These are phyloP conservation scores for Vitis cinerea DNA, from an alignment of 164 flowering plant genomes.

Conservation along the genomic window DNA sequence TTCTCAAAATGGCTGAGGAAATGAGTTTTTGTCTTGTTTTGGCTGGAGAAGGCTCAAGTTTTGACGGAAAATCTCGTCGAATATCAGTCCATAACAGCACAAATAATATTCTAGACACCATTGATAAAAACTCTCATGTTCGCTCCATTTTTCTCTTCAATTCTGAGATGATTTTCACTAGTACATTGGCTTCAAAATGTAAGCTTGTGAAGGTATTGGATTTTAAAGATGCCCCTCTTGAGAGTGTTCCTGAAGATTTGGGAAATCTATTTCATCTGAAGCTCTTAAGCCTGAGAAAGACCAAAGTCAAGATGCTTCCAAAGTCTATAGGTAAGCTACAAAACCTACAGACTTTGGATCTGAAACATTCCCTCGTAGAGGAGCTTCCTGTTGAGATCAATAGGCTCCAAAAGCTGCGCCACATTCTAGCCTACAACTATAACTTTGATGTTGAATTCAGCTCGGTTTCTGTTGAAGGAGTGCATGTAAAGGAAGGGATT, in stretches of 20 bases:
- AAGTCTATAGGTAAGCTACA: constrained; percentile 26
- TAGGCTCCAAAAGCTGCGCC: constrained; percentile 16
- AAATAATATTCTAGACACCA: neutral
- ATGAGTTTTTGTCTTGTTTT: constrained; percentile 2
- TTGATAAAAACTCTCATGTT: neutral
- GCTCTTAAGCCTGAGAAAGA: constrained; percentile 22
- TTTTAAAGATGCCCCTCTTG: constrained; percentile 17
- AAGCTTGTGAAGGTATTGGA: constrained; percentile 29
- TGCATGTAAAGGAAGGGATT: neutral
- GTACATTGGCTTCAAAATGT: constrained; percentile 3
- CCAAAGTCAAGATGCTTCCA: constrained; percentile 24
- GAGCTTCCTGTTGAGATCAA: constrained; percentile 22
- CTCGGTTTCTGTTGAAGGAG: neutral
- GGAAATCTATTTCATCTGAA: constrained; percentile 19
- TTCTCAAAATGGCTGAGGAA: constrained; percentile 18
- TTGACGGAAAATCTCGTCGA: constrained; percentile 13
- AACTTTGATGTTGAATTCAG: too few relatives aligned
- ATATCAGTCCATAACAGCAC: constrained; percentile 14
- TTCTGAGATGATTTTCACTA: neutral
- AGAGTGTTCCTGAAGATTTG: constrained; percentile 19
- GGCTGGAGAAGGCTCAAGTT: neutral
- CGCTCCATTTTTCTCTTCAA: constrained; percentile 17
- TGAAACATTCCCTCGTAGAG: constrained; percentile 18
- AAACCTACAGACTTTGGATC: constrained; percentile 31
- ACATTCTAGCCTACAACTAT: neutral